Evolutionary conservation across 257 asterid species (phyloP).

Genomic region (Ajuga chamaepitys): DNA sequence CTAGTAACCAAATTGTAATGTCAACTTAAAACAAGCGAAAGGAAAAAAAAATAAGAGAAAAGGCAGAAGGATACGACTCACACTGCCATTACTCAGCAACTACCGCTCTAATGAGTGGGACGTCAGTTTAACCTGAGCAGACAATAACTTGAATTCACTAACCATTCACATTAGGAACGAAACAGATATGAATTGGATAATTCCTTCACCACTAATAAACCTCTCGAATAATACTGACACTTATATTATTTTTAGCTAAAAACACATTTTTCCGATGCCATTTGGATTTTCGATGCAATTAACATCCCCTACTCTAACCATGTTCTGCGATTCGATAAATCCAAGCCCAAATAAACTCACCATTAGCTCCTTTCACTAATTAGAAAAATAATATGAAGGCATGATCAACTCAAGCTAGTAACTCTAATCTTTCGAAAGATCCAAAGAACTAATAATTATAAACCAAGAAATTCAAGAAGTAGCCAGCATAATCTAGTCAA

Average conservation of each 20-base stretch:
- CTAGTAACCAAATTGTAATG: not conserved
- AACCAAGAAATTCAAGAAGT: not conserved
- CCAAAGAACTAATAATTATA: not conserved
- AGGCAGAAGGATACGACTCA: slow-evolving; percentile 19
- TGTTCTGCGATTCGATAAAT: not conserved
- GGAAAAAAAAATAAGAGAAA: not conserved
- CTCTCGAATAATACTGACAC: not conserved
- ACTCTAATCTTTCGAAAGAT: not conserved
- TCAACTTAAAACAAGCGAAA: not conserved
- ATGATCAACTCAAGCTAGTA: slow-evolving; percentile 1
- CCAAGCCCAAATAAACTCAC: not conserved
- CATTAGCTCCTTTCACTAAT: not conserved
- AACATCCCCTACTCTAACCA: not conserved
- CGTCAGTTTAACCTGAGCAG: slow-evolving; percentile 15
- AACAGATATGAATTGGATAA: not conserved
- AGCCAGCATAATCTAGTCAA: not conserved
- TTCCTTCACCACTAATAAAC: not conserved
- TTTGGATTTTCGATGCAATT: not conserved
- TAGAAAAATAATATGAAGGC: not conserved
- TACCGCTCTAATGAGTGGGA: slow-evolving; percentile 1
- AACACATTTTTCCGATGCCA: not conserved
- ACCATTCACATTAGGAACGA: not conserved
- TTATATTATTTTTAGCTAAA: not conserved
- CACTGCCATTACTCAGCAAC: slow-evolving; percentile 42
- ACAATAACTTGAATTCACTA: slow-evolving; percentile 7